Evolutionary conservation across 257 asterid species (phyloP), one percentile per base, ranked within the genome.

Genomic region (Scutellaria baicalensis): DNA sequence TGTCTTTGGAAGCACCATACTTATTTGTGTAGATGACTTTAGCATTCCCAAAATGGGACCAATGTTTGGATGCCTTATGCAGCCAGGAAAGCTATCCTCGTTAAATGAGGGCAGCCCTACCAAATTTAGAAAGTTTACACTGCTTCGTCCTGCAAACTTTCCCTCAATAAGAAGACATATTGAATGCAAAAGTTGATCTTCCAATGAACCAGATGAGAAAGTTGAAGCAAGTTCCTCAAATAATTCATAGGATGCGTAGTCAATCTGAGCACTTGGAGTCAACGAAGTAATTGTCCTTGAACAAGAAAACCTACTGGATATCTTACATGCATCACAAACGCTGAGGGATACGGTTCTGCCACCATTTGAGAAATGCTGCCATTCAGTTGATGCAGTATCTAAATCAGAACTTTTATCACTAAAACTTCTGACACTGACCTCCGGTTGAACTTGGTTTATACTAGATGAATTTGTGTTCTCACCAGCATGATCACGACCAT

Each of bases 21-120:
- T 64, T 35, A 86, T 80, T 51, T 87, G 75, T 52, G 64, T 67
- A 11, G 85, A 76, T 68, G 88, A 84, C 78, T 80, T 87, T 3
- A 89, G 79, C 87, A 93, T 83, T 63, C 96, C 97, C 75, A 89
- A 77, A 78, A 92, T 68, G 10, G 99, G 97, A 72, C 77, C 70
- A 60, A 93, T 78, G 62, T 93, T 93, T 40, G 97, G 99, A 81
- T 93, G 97, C 83, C 99, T 88, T 82, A 91, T 42, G 83, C 96
- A 93, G 66, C 97, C 96, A 59, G 99, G 99, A 76, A 85, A 78
- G 45, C 78, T 81, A 20, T 77, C 69, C 73, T 87, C 93, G 47
- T 68, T 51, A 80, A 86, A 87, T 35, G 90, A 86, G 0, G 99
- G 96, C 55, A 89, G 67, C 21, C 99, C 99, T 50, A 89, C 58